Conservation (phyloP, 345 rosid genomes). For the Populus deltoides region DNA sequence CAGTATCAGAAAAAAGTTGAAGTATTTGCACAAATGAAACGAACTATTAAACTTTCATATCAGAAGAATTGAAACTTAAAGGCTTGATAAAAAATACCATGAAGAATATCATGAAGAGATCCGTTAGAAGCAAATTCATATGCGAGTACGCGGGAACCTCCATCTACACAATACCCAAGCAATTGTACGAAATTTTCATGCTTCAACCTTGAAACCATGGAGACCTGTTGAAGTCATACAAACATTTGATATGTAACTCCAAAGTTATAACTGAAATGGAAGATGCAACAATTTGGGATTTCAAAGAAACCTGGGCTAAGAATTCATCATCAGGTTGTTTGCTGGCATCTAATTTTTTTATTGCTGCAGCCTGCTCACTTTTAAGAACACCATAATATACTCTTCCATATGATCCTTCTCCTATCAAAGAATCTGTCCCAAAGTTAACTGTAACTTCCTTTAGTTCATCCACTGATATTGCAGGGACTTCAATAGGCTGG, state of each 20-base stretch:
- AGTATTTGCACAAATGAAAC: not conserved
- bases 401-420: constrained; percentile 93
- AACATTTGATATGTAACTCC: not conserved
- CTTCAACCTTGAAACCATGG: constrained; percentile 87
- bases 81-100: constrained; percentile 41
- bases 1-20: not conserved
- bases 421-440: constrained; percentile 63
- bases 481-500: constrained; percentile 75
- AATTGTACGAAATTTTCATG: constrained; percentile 79
- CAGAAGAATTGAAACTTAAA: not conserved
- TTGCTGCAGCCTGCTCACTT: constrained; percentile 67
- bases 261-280: not conserved
- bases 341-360: constrained; percentile 86
- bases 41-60: not conserved
- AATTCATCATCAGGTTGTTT: constrained; percentile 89
- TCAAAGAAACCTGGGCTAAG: constrained; percentile 63
- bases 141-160: constrained; percentile 74
- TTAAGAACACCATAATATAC: constrained; percentile 69
- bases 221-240: constrained; percentile 47
- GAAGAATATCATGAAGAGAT: constrained; percentile 90
- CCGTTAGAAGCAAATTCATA: constrained; percentile 91
- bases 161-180: constrained; percentile 81
- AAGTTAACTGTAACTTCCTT: constrained; percentile 63
- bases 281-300: not conserved
- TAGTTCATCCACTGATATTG: constrained; percentile 46